These are phyloP conservation scores for Sporobolomyces pararoseus DNA, from an alignment of 768 basidiomycete species.

Conservation along the genomic window DNA sequence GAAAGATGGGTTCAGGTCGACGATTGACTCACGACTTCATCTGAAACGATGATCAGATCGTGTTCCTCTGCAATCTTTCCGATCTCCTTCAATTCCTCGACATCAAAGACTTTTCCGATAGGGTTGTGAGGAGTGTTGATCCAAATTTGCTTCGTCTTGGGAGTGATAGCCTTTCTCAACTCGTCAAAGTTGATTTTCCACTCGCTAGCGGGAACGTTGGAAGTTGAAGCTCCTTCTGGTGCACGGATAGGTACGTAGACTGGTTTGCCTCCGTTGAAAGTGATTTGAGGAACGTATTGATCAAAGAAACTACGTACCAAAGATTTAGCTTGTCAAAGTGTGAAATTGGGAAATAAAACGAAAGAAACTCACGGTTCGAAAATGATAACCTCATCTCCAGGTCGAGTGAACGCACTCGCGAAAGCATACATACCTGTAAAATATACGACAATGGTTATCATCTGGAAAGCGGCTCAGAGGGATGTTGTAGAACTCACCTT, in stretches of 20 bases:
- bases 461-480: neutral
- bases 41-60: slow-evolving; percentile 86
- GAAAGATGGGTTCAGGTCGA: no score
- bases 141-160: slow-evolving; percentile 88
- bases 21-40: slow-evolving; percentile 88
- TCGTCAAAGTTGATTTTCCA: slow-evolving; percentile 91
- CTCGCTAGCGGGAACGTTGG: slow-evolving; percentile 60
- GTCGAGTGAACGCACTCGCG: slow-evolving; percentile 74
- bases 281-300: slow-evolving; percentile 45
- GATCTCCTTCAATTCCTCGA: slow-evolving; percentile 74
- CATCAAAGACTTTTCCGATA: slow-evolving; percentile 92
- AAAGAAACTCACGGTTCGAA: slow-evolving; percentile 62
- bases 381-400: slow-evolving; percentile 95
- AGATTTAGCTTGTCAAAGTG: neutral
- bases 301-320: slow-evolving; percentile 19
- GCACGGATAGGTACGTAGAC: slow-evolving; percentile 95
- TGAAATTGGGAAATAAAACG: neutral
- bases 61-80: slow-evolving; percentile 84
- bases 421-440: slow-evolving; percentile 82
- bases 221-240: slow-evolving; percentile 55
- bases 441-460: neutral
- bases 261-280: slow-evolving; percentile 66
- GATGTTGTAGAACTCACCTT: slow-evolving; percentile 62
- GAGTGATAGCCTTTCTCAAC: slow-evolving; percentile 77
- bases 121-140: slow-evolving; percentile 86